phyloP scores from a whole-genome alignment of 1,284 basidiomycete genomes.

The Cryptococcus sp. region DNA sequence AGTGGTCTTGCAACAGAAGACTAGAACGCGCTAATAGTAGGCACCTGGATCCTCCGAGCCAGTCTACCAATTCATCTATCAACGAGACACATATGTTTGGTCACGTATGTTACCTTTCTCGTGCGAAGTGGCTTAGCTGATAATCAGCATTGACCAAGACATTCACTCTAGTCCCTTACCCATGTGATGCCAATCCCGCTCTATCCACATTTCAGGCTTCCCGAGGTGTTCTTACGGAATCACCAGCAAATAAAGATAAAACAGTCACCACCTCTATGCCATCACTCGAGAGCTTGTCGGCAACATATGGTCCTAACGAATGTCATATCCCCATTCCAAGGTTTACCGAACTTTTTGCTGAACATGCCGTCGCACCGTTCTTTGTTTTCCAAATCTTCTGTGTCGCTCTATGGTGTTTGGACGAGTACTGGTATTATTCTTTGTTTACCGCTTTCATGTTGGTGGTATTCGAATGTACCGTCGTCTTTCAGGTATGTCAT shows the following conservation, averaged over 20 bases:
- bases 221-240: conserved; percentile 48
- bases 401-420: conserved; percentile 89
- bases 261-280: conserved; percentile 11
- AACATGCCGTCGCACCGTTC: conserved; percentile 91
- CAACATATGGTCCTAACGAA: conserved; percentile 81
- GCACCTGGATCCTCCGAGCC: conserved; percentile 51
- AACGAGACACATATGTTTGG: conserved; percentile 89
- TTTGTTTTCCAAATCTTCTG: conserved; percentile 97
- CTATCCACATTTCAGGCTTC: conserved; percentile 66
- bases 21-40: conserved; percentile 5
- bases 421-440: conserved; percentile 98
- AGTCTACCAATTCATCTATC: conserved; percentile 87
- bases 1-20: conserved; percentile 12
- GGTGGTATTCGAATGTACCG: conserved; percentile 92
- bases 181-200: conserved; percentile 68
- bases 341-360: conserved; percentile 79
- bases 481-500: conserved; percentile 82
- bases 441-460: conserved; percentile 97
- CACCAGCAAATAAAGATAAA: conserved; percentile 37
- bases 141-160: conserved; percentile 53
- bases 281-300: conserved; percentile 51
- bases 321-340: conserved; percentile 94
- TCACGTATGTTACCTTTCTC: conserved; percentile 42
- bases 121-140: neutral
- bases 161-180: conserved; percentile 85